Base-by-base conservation (phyloP, 73 alveolate genomes). In the Vitrella brassicaformis region DNA sequence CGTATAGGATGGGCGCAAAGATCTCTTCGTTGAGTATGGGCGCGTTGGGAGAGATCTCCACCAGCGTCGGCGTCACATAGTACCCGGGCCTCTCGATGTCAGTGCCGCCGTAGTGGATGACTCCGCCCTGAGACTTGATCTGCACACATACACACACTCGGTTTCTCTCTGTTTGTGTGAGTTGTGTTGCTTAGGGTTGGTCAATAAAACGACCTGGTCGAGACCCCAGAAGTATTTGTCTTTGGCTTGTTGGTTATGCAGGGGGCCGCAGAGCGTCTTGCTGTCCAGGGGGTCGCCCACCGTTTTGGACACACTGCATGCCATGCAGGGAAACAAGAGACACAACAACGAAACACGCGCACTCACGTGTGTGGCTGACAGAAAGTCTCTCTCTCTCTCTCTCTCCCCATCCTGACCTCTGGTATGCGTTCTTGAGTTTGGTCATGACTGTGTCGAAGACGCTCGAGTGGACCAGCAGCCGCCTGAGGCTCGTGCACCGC, bases 401-500 rank as follows among this genome's bases (percentile, higher is more conserved):
- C 22, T 39, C 22, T 39, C 14, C 56, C 56, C 14, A 14, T 39
- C 14, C 56, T 14, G 4, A 39, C 84, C 32, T 10, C 32, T 25
- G n/a, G 78, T 88, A 88, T 8, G 94, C 94, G n/a, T 74, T 47
- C 47, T 66, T 77, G 46, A 88, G 75, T 26, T 82, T 47, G n/a
- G 47, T 78, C 30, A 79, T 88, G 78, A 88, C 75, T 28, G 47
- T 32, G 46, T 88, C 94, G 73, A 74, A 85, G 22, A 85, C 46
- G 25, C 78, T 31, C 71, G 79, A 90, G 67, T 88, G 92, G 46
- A 88, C 46, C 46, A 87, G 72, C 28, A 90, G 78, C 80, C 98
- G 80, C 82, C 98, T 87, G 66, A 90, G 71, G 27, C 90, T 67
- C n/a, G 98, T 92, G 83, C 98, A 92, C 79, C 98, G 83, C 71